Percentiles rank a stretch among this genome's conserved stretches.
phyloP scores from a whole-genome alignment of 176 grass and related monocot species.

The Ensete glaucum region DNA sequence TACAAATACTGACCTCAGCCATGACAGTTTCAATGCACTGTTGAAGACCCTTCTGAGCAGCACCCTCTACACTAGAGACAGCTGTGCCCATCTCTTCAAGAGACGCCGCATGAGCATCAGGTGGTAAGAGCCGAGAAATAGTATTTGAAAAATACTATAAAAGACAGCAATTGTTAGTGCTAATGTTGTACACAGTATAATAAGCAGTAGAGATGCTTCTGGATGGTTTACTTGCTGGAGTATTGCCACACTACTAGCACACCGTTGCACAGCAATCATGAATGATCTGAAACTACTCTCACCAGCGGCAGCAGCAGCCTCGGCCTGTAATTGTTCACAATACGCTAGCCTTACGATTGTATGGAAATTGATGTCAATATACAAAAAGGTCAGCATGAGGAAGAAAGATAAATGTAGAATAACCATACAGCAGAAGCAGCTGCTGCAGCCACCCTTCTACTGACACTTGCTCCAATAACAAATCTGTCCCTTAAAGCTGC shows the following conservation, averaged over 20 bases:
- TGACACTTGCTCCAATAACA: slow-evolving; percentile 89
- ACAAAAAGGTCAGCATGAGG: background rate
- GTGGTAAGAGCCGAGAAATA: slow-evolving; percentile 80
- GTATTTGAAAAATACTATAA: slow-evolving; percentile 92
- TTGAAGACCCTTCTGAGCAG: slow-evolving; percentile 89
- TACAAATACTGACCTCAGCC: slow-evolving; percentile 54
- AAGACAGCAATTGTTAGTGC: slow-evolving; percentile 4
- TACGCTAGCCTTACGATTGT: slow-evolving; percentile 5
- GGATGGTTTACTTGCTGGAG: slow-evolving; percentile 84
- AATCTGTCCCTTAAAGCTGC: slow-evolving; percentile 63
- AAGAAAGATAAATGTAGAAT: slow-evolving; percentile 14
- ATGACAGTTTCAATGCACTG: slow-evolving; percentile 97
- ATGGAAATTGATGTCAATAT: background rate
- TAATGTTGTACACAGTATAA: background rate
- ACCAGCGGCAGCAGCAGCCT: slow-evolving; percentile 70
- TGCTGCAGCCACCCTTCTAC: slow-evolving; percentile 76
- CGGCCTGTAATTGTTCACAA: slow-evolving; percentile 43
- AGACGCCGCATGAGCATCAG: slow-evolving; percentile 74
- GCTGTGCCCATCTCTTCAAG: slow-evolving; percentile 96
- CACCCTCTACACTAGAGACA: slow-evolving; percentile 83
- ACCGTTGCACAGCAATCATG: slow-evolving; percentile 95
- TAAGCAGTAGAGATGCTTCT: background rate
- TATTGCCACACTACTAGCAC: slow-evolving; percentile 83
- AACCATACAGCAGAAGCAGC: slow-evolving; percentile 80
- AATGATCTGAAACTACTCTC: slow-evolving; percentile 94